Evolutionary conservation across 768 basidiomycete genomes (phyloP).

Genomic region (Gautieria morchelliformis): DNA sequence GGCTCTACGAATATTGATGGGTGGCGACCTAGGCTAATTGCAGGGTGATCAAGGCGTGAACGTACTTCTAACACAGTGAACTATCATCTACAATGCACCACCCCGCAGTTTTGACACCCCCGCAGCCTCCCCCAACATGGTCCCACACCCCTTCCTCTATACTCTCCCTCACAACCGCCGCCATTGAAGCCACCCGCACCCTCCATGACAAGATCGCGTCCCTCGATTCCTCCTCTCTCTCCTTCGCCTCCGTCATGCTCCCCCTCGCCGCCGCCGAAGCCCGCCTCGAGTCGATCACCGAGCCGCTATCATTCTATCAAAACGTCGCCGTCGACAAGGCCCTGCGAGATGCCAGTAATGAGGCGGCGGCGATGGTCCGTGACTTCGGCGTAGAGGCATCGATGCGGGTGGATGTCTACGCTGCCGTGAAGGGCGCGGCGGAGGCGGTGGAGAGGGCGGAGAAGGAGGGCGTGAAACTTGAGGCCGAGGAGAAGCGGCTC

Average conservation of each 20-base stretch:
- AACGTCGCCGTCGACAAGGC: conserved; percentile 68
- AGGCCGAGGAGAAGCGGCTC: conserved; percentile 61
- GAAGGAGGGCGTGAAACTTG: conserved; percentile 53
- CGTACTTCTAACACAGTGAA: too few relatives aligned
- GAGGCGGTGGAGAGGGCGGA: conserved; percentile 19
- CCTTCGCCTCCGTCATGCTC: conserved; percentile 58
- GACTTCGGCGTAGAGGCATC: conserved; percentile 68
- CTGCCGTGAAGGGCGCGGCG: conserved; percentile 54
- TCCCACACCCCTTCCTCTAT: conserved; percentile 56
- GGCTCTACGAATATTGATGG: too few relatives aligned
- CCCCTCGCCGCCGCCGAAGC: conserved; percentile 53
- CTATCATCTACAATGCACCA: too few relatives aligned
- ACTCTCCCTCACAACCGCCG: conserved; percentile 42
- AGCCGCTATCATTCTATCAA: conserved; percentile 71
- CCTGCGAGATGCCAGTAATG: conserved; percentile 74
- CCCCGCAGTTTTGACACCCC: conserved; percentile 36
- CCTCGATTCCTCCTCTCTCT: conserved; percentile 49
- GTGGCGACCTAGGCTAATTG: too few relatives aligned
- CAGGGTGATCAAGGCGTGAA: too few relatives aligned
- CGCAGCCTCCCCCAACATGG: conserved; percentile 60
- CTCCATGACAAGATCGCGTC: conserved; percentile 51
- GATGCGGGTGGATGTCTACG: conserved; percentile 76
- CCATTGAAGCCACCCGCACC: conserved; percentile 46
- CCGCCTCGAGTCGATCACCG: conserved; percentile 36
- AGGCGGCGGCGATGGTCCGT: conserved; percentile 58